Conservation (phyloP, 805 yeast genomes). For the Teunomyces kruisii region DNA sequence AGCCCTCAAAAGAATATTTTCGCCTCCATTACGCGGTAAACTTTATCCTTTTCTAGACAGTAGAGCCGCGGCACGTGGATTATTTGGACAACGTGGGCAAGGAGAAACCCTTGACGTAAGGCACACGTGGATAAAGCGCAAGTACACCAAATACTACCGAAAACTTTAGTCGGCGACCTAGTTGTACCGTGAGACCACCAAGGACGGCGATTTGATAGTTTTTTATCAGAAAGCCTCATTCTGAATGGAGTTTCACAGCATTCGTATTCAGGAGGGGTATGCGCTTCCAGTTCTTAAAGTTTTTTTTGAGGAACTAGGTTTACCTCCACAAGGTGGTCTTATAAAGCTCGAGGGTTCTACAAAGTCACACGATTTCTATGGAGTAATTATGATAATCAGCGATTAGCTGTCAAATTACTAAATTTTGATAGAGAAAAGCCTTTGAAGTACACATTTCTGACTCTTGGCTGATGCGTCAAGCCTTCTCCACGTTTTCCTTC, state of each 20-base stretch:
- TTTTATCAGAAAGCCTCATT: neutral
- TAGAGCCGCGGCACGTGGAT: neutral
- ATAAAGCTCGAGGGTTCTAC: too few species aligned
- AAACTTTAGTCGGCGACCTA: neutral
- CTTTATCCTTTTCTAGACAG: neutral
- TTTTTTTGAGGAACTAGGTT: too few species aligned
- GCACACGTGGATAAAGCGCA: neutral
- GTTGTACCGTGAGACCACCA: too few species aligned
- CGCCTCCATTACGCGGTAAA: neutral
- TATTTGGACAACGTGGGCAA: neutral
- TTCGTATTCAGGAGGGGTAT: too few species aligned
- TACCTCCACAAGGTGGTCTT: too few species aligned
- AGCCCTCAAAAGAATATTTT: neutral
- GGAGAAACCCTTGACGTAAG: too few species aligned
- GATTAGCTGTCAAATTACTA: neutral
- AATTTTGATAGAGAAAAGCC: neutral
- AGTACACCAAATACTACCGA: neutral
- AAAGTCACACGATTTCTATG: too few species aligned
- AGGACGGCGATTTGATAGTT: too few species aligned
- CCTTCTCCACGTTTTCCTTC: neutral
- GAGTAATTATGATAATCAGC: too few species aligned
- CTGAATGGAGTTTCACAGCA: too few species aligned
- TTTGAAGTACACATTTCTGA: neutral
- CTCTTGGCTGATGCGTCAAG: neutral
- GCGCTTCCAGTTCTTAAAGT: too few species aligned